phyloP scores from a whole-genome alignment of 352 stramenopile species.

The Globisporangium heterothallicum region DNA sequence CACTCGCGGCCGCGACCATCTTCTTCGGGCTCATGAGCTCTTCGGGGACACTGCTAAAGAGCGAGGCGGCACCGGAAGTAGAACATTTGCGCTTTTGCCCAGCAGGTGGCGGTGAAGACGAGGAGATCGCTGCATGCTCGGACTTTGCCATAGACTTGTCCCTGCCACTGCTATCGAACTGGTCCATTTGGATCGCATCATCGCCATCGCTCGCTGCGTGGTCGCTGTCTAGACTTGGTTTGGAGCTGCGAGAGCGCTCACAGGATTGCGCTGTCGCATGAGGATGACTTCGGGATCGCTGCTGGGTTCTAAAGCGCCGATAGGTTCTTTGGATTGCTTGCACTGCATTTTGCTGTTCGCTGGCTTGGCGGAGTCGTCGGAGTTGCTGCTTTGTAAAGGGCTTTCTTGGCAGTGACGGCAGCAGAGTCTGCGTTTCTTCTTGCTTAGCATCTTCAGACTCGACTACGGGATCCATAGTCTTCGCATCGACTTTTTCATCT shows the following conservation, averaged over 20 bases:
- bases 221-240: no score
- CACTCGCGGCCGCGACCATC: conserved; percentile 24
- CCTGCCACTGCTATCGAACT: no score
- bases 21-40: conserved; percentile 21
- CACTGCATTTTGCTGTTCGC: not conserved
- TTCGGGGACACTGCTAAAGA: conserved; percentile 14
- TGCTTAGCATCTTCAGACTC: no score
- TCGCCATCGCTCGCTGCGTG: no score
- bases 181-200: no score
- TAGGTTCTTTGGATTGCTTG: conserved; percentile 19
- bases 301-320: conserved; percentile 2
- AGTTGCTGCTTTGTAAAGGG: conserved; percentile 1
- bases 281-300: not conserved
- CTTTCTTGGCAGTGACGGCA: conserved; percentile 13
- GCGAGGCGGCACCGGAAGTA: not conserved
- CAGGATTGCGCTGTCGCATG: no score
- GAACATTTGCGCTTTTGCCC: conserved; percentile 6
- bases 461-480: no score
- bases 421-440: conserved; percentile 1
- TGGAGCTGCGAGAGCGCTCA: no score
- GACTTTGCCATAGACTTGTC: no score
- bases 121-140: no score
- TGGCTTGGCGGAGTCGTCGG: conserved; percentile 4
- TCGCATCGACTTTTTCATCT: no score
- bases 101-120: no score